Evolutionary conservation across 139 green algal genomes (phyloP).

Genomic region (Desmodesmus armatus): DNA sequence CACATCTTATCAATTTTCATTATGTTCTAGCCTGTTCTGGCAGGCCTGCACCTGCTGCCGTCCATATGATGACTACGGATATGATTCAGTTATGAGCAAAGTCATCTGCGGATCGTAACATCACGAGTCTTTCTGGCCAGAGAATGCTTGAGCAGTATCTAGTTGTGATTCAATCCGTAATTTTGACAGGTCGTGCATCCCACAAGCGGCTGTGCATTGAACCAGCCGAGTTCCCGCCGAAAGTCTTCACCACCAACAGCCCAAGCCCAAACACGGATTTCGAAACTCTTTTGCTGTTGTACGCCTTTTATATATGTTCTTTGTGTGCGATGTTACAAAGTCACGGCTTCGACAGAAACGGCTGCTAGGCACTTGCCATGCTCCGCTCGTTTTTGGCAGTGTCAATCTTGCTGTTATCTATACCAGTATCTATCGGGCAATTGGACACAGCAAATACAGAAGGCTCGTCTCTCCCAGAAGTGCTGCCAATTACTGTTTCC

Average conservation of each 20-base stretch:
- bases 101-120: not conserved
- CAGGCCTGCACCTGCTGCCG: too few relatives aligned
- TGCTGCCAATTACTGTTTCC: not conserved
- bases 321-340: not conserved
- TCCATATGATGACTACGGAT: not conserved
- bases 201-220: not conserved
- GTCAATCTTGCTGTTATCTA: not conserved
- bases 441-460: not conserved
- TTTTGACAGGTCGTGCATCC: not conserved
- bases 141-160: too few relatives aligned
- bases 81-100: not conserved
- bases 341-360: not conserved
- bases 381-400: not conserved
- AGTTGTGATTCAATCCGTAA: too few relatives aligned
- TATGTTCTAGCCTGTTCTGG: too few relatives aligned
- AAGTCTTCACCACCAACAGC: not conserved
- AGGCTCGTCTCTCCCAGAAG: not conserved
- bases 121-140: not conserved
- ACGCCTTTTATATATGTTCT: not conserved
- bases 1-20: too few relatives aligned
- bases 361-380: not conserved
- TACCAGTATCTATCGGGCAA: not conserved
- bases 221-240: not conserved
- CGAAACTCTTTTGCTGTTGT: not conserved
- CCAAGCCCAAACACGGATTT: not conserved